phyloP scores from a whole-genome alignment of 805 yeast species.

The Brettanomyces nanus region DNA sequence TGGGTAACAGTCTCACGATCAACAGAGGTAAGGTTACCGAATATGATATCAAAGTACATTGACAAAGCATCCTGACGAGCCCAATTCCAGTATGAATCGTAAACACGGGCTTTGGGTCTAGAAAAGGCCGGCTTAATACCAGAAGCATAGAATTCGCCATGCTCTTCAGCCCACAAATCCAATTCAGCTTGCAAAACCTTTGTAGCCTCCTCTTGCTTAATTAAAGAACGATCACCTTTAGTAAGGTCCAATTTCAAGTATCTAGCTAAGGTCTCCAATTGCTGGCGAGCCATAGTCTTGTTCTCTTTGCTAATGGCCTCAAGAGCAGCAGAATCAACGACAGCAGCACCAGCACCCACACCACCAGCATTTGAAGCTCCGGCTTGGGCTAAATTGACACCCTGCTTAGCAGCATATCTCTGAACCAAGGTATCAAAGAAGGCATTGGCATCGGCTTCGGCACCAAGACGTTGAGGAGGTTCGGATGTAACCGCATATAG shows the following conservation, averaged over 20 bases:
- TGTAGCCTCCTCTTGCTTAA: slow-evolving; percentile 81
- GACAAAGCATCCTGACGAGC: slow-evolving; percentile 94
- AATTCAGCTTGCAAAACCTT: slow-evolving; percentile 78
- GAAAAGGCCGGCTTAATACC: slow-evolving; percentile 91
- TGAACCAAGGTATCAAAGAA: slow-evolving; percentile 76
- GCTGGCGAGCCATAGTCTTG: slow-evolving; percentile 65
- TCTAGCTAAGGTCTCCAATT: slow-evolving; percentile 87
- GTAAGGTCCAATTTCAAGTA: slow-evolving; percentile 89
- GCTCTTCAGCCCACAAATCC: slow-evolving; percentile 83
- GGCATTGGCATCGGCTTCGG: slow-evolving; percentile 85
- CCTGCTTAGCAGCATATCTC: slow-evolving; percentile 79
- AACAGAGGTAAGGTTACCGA: slow-evolving; percentile 82
- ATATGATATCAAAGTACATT: slow-evolving; percentile 91
- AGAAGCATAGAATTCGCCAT: slow-evolving; percentile 88
- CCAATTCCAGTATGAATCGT: slow-evolving; percentile 99
- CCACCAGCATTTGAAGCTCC: slow-evolving; percentile 43
- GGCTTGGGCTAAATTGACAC: slow-evolving; percentile 66
- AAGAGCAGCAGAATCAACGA: slow-evolving; percentile 91
- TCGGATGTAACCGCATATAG: slow-evolving; percentile 79
- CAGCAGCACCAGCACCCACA: slow-evolving; percentile 72
- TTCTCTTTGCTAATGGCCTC: slow-evolving; percentile 72
- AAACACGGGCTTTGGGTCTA: slow-evolving; percentile 86
- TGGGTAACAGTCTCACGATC: slow-evolving; percentile 95
- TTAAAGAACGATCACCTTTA: slow-evolving; percentile 78
- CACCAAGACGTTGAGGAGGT: slow-evolving; percentile 81